Evolutionary conservation across 2,329 filamentous ascomycete genomes (phyloP), one percentile per base, ranked within the genome.

Genomic region (Paraconiothyrium brasiliense): DNA sequence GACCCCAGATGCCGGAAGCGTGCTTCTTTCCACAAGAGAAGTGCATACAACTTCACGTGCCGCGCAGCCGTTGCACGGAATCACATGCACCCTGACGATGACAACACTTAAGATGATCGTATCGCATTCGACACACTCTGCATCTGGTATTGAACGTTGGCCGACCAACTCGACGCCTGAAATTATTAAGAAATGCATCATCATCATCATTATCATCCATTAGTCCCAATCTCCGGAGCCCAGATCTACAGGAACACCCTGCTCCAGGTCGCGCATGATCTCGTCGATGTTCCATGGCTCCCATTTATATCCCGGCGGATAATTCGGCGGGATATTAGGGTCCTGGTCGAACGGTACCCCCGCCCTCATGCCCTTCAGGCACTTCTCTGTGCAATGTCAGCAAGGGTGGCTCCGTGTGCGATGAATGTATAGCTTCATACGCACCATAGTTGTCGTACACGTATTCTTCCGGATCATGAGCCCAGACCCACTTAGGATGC

Each of bases 391-490:
- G 32, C 13, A 11, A 22, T 35, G 20, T 47, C n/a, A 47, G 41
- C 27, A 55, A 44, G 27, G n/a, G 22, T 20, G 16, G 24, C 20
- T 24, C 1, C 1, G 8, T 6, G 1, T 22, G 39, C 7, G 10
- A 44, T 20, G 10, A 27, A 4, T 43, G 11, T 27, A 43, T 24
- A 24, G 4, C 13, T 22, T 14, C n/a, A 3, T 56, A 27, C 54
- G 20, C 48, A 56, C 59, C 50, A 30, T 60, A 65, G 27, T 65
- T 60, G 2, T 60, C 50, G 13, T 57, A 55, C 34, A 57, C 58
- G 34, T 66, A 64, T 44, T 55, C 37, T 34, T 61, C 61, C 20
- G 61, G 54, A 20, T 66, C 55, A 43, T 61, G 58, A 14, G 46
- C 50, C 46, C 49, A 44, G 27, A 63, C 50, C 60, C 63, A 64